Evolutionary conservation across 805 yeast genomes (phyloP).

Genomic region (Hanseniaspora vineae): DNA sequence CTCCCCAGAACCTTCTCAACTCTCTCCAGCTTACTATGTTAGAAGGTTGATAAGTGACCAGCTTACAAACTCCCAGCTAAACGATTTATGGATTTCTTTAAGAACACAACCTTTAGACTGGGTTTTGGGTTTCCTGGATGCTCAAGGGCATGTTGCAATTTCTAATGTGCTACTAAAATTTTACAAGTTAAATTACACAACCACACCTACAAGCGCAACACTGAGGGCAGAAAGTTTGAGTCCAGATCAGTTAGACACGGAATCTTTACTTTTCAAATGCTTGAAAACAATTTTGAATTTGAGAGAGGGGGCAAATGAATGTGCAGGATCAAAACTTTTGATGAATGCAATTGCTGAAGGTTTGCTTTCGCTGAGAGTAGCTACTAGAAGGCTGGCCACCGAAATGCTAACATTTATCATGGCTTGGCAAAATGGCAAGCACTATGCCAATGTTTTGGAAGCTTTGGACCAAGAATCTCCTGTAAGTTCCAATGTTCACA

Average conservation of each 20-base stretch:
- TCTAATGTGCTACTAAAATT: constrained; percentile 52
- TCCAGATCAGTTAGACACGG: constrained; percentile 47
- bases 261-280: constrained; percentile 64
- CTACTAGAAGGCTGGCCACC: constrained; percentile 68
- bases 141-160: constrained; percentile 73
- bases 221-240: constrained; percentile 18
- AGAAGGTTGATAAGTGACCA: constrained; percentile 57
- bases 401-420: constrained; percentile 55
- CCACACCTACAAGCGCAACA: constrained; percentile 17
- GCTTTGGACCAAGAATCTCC: constrained; percentile 26
- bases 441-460: constrained; percentile 31
- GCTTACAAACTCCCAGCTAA: constrained; percentile 57
- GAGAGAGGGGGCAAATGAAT: constrained; percentile 47
- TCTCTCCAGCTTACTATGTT: constrained; percentile 66
- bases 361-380: constrained; percentile 56
- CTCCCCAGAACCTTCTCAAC: constrained; percentile 21
- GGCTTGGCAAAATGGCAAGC: constrained; percentile 30
- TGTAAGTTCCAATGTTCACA: constrained; percentile 10
- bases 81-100: constrained; percentile 78
- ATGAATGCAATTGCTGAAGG: constrained; percentile 59
- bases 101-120: constrained; percentile 81
- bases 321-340: constrained; percentile 31
- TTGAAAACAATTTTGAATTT: constrained; percentile 60
- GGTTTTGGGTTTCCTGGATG: constrained; percentile 65
- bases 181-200: constrained; percentile 9